These are phyloP conservation scores for Dryadomyces sulphureus DNA, from an alignment of 2,329 filamentous ascomycete genomes.

Conservation along the genomic window DNA sequence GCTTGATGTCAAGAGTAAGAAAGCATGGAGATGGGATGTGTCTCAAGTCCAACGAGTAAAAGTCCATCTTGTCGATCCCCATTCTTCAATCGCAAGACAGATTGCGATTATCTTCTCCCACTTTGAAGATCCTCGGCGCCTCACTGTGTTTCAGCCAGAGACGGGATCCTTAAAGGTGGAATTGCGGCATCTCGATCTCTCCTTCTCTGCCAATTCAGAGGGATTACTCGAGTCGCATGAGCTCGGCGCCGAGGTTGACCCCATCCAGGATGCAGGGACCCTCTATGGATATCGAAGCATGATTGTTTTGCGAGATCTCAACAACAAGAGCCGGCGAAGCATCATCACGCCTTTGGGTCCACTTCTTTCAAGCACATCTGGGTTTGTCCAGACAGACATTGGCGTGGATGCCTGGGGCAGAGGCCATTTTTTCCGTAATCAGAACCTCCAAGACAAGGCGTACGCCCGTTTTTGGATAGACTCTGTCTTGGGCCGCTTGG, in stretches of 20 bases:
- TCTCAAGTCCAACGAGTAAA: constrained; percentile 7
- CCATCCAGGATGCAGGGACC: constrained; percentile 42
- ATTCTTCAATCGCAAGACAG: constrained; percentile 22
- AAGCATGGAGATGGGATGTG: constrained; percentile 22
- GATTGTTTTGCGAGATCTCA: constrained; percentile 34
- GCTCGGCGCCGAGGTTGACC: constrained; percentile 36
- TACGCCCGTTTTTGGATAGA: constrained; percentile 41
- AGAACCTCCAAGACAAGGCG: constrained; percentile 12
- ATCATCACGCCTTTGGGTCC: constrained; percentile 38
- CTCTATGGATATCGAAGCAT: constrained; percentile 45
- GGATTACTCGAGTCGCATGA: constrained; percentile 30
- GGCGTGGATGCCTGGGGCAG: background rate
- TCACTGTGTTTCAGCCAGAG: constrained; percentile 31
- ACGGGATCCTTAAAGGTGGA: constrained; percentile 25
- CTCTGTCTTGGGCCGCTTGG: constrained; percentile 35
- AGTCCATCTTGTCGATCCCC: constrained; percentile 31
- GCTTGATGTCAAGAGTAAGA: background rate
- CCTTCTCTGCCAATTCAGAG: constrained; percentile 32
- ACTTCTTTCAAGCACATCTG: constrained; percentile 22
- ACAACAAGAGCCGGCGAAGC: constrained; percentile 24
- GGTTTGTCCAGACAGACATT: constrained; percentile 18
- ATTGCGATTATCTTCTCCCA: constrained; percentile 29
- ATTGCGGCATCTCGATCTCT: constrained; percentile 35
- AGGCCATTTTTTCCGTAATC: background rate
- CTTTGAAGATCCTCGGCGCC: constrained; percentile 29